Evolutionary conservation across 2,329 filamentous ascomycete species (phyloP), one percentile per base, ranked within the genome.

Genomic region (Coniochaeta ligniaria): DNA sequence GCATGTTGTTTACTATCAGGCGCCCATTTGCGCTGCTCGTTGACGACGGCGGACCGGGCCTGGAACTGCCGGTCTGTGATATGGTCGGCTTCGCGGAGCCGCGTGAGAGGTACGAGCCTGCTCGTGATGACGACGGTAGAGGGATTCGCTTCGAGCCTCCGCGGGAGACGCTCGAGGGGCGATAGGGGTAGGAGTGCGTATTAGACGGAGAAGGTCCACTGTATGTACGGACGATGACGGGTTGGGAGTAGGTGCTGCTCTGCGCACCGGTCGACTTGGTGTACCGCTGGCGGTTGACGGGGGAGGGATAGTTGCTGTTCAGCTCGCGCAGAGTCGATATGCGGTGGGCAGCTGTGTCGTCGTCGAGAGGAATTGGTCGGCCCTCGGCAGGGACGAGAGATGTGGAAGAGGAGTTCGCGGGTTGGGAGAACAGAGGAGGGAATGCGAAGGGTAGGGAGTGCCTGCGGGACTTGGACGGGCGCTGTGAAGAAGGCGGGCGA

Each of bases 211-310:
- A 65, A 1, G 77, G 78, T 1, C 82, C 80, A 50, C 82, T 84
- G 68, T 88, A 87, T 57, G 84, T 87, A 61, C 84, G 80, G 26
- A 88, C 85, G 43, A 88, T 82, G 60, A 88, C 83, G n/a, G 85
- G 85, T 63, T 87, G 83, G 3, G 82, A 86, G 67, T 84, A 86
- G 43, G 83, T 86, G 64, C 77, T 83, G 71, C 74, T 84, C 67
- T 81, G 77, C 20, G 83, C 78, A 12, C 81, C 80, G 14, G 80
- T 79, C 26, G 82, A 82, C 70, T 84, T 82, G 62, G 81, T 75
- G 75, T 82, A 84, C 64, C 78, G 80, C 68, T 82, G 83, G 52
- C 80, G 79, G 58, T 66, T 66, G 35, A 69, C 67, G 2, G 67
- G 66, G 8, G 80, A 83, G 6, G 83, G 82, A 61, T 83, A 84